Percentiles rank a stretch among this genome's conserved stretches.
Evolutionary conservation across 2,329 filamentous ascomycete species (phyloP).

Genomic region (Penicillium hordei): DNA sequence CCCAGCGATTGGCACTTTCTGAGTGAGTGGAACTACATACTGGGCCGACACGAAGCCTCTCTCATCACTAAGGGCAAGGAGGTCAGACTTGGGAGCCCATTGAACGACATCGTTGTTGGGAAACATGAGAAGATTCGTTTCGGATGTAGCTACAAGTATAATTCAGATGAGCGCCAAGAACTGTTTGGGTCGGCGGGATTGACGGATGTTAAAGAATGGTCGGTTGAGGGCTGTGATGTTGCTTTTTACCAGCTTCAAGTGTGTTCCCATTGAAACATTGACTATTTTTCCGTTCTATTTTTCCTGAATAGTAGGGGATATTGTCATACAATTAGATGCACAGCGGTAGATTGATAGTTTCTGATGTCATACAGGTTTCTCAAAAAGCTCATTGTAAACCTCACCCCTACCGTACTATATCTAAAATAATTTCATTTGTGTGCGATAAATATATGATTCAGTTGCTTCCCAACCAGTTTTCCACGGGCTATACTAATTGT

Average conservation of each 20-base stretch:
- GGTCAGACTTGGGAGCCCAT: slow-evolving; percentile 4
- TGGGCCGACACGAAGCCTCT: slow-evolving; percentile 12
- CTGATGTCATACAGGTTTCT: no score
- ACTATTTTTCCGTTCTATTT: no score
- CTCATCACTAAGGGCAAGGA: slow-evolving; percentile 2
- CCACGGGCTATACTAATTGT: no score
- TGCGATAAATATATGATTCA: no score
- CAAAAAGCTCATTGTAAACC: no score
- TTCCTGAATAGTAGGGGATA: no score
- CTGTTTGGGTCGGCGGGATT: not conserved
- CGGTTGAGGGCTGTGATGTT: not conserved
- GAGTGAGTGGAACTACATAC: slow-evolving; percentile 10
- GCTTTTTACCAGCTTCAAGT: not conserved
- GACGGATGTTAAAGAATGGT: not conserved
- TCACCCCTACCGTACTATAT: no score
- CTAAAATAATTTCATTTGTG: no score
- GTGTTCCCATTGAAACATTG: not conserved
- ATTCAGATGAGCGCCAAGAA: not conserved
- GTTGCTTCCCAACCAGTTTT: no score
- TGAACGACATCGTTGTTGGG: slow-evolving; percentile 4
- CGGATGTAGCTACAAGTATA: slow-evolving; percentile 15
- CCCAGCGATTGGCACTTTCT: slow-evolving; percentile 9
- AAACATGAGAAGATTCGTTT: slow-evolving; percentile 11
- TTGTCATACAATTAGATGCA: not conserved
- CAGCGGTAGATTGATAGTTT: no score